phyloP scores from a whole-genome alignment of 1,284 basidiomycete species.

The Laetiporus sulphureus region DNA sequence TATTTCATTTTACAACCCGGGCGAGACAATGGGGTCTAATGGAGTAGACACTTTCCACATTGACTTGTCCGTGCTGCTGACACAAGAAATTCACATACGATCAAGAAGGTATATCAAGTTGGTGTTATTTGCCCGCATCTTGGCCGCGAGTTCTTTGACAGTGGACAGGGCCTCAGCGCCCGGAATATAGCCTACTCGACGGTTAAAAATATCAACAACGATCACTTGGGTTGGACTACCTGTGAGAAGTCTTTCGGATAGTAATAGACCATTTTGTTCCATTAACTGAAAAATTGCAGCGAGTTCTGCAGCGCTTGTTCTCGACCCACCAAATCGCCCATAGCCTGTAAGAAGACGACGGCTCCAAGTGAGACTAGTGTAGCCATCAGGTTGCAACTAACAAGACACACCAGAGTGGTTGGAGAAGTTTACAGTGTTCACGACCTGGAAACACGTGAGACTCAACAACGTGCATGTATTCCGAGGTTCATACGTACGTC shows the following conservation, averaged over 20 bases:
- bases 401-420: constrained; percentile 80
- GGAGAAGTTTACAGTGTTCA: constrained; percentile 94
- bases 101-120: constrained; percentile 82
- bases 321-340: constrained; percentile 67
- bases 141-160: constrained; percentile 59
- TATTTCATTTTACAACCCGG: neutral
- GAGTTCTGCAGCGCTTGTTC: constrained; percentile 66
- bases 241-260: constrained; percentile 64
- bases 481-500: constrained; percentile 60
- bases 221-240: no score
- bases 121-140: constrained; percentile 50
- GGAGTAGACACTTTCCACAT: no score
- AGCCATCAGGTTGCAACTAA: neutral
- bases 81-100: constrained; percentile 48
- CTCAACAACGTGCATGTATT: constrained; percentile 1
- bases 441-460: constrained; percentile 49
- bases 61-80: no score
- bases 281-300: constrained; percentile 60
- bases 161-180: constrained; percentile 73
- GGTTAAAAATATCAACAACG: no score
- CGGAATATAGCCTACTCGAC: constrained; percentile 88
- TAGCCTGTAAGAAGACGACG: no score
- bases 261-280: constrained; percentile 61
- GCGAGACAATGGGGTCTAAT: no score
- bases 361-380: no score